Conservation (phyloP, 2,329 filamentous ascomycete genomes). For the Alternaria infectoria region DNA sequence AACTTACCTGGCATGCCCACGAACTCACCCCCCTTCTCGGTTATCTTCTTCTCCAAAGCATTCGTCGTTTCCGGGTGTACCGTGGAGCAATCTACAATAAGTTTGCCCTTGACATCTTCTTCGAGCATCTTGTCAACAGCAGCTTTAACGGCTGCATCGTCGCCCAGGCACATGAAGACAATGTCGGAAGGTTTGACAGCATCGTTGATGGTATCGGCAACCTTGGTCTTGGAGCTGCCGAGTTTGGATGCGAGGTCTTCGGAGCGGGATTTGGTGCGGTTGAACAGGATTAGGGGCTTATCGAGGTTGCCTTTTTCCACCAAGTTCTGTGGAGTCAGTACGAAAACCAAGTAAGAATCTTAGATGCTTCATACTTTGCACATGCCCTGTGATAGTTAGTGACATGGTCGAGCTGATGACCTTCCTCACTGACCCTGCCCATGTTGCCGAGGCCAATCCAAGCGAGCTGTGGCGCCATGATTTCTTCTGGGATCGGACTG, state of each 20-base stretch:
- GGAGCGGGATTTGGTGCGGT: conserved; percentile 73
- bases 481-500: conserved; percentile 4
- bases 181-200: conserved; percentile 74
- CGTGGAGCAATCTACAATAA: conserved; percentile 87
- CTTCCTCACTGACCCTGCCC: conserved; percentile 67
- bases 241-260: conserved; percentile 68
- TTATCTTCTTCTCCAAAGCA: conserved; percentile 64
- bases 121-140: conserved; percentile 66
- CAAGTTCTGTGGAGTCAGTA: conserved; percentile 64
- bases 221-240: conserved; percentile 65
- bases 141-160: conserved; percentile 74
- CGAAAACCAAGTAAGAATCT: background rate
- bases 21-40: conserved; percentile 70
- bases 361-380: conserved; percentile 52
- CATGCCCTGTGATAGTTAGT: conserved; percentile 68
- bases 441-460: conserved; percentile 91
- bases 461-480: conserved; percentile 63
- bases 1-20: conserved; percentile 68
- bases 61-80: conserved; percentile 83
- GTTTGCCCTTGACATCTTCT: conserved; percentile 68
- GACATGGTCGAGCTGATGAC: background rate
- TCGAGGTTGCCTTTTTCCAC: conserved; percentile 76
- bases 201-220: conserved; percentile 68
- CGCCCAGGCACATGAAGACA: conserved; percentile 81
- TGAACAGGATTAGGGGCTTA: conserved; percentile 77